Conservation (phyloP, 2,329 filamentous ascomycete species). For the Colletotrichum chrysophilum region DNA sequence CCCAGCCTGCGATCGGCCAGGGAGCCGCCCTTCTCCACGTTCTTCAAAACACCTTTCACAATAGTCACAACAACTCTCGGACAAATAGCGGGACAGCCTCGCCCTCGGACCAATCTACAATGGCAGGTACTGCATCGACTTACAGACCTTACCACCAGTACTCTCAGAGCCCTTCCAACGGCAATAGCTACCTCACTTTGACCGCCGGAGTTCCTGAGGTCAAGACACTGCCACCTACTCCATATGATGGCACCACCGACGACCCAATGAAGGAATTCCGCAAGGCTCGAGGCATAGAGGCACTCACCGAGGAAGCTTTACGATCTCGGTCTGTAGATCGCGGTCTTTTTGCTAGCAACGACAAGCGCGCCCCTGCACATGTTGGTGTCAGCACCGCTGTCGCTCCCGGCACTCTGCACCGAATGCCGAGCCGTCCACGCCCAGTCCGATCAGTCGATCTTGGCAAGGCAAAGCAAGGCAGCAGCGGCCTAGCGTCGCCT, state of each 20-base stretch:
- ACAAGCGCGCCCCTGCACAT: constrained; percentile 69
- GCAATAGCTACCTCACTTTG: constrained; percentile 50
- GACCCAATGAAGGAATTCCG: constrained; percentile 49
- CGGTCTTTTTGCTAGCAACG: constrained; percentile 60
- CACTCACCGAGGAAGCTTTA: constrained; percentile 48
- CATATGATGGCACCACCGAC: constrained; percentile 39
- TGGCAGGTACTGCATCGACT: constrained; percentile 10
- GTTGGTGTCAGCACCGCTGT: constrained; percentile 67
- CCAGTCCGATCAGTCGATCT: constrained; percentile 52
- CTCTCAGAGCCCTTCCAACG: constrained; percentile 46
- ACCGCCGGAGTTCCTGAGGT: constrained; percentile 30
- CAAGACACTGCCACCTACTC: constrained; percentile 35
- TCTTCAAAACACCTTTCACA: neutral
- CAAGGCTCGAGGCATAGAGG: constrained; percentile 44
- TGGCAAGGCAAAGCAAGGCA: constrained; percentile 30
- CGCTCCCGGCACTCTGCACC: constrained; percentile 65
- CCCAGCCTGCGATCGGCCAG: neutral
- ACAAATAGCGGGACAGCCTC: constrained; percentile 12
- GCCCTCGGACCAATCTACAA: constrained; percentile 15
- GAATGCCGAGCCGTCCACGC: constrained; percentile 38
- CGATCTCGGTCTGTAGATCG: constrained; percentile 70
- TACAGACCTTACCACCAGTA: constrained; percentile 43
- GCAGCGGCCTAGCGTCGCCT: constrained; percentile 38
- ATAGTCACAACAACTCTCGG: neutral
- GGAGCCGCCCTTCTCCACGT: neutral